Evolutionary conservation across 148 eudicot genomes (phyloP).

Genomic region (Nyssa sinensis): DNA sequence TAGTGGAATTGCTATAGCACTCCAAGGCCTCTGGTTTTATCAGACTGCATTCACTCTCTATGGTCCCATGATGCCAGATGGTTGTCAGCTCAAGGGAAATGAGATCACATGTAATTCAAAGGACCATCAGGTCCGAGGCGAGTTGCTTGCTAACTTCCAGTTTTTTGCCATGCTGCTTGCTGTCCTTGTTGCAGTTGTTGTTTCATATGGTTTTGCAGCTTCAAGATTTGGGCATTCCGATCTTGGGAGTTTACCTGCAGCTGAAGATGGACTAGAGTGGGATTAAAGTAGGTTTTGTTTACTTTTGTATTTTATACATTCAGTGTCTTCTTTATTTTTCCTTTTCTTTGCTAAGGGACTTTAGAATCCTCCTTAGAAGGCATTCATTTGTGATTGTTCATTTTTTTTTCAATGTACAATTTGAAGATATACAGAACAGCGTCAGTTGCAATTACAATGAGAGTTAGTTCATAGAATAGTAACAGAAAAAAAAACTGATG

Average conservation of each 20-base stretch:
- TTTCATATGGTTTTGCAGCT: constrained; percentile 46
- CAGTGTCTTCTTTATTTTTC: too few relatives aligned
- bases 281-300: neutral
- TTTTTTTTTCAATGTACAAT: neutral
- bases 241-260: constrained; percentile 12
- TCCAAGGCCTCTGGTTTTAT: constrained; percentile 97
- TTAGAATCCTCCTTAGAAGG: too few relatives aligned
- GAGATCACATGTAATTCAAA: constrained; percentile 45
- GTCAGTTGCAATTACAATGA: neutral
- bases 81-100: constrained; percentile 56
- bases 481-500: too few relatives aligned
- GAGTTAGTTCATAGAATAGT: neutral
- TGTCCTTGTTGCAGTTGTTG: constrained; percentile 37
- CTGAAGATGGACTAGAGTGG: constrained; percentile 17
- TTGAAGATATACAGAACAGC: neutral
- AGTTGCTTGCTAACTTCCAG: constrained; percentile 80
- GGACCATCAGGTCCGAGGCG: constrained; percentile 53
- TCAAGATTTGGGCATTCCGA: constrained; percentile 34
- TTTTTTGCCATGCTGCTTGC: constrained; percentile 55
- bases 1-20: constrained; percentile 64
- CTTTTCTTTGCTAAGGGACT: too few relatives aligned
- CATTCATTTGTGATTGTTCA: too few relatives aligned
- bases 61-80: constrained; percentile 87
- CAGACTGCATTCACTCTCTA: constrained; percentile 90
- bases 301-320: too few relatives aligned